Base-by-base conservation (phyloP, 139 green algal species). In the Tetratostichococcus sp. region DNA sequence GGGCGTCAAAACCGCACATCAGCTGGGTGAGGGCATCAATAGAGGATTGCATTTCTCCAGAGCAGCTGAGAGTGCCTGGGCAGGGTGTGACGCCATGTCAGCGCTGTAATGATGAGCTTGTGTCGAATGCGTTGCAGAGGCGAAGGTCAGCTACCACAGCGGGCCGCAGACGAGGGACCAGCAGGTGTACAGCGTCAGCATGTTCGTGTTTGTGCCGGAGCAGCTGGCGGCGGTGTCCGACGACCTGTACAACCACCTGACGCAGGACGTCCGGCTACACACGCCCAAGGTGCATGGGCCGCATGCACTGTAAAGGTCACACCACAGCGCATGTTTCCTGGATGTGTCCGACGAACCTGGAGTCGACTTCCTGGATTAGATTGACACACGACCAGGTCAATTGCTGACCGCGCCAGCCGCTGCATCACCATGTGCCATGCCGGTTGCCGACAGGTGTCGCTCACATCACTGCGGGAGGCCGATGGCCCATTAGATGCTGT, bases 151-250 rank as follows among this genome's bases (percentile, higher is more conserved):
- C 1, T 78, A 78, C 31, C 21, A 42, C 33, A 68, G 72, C 42
- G 66, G 65, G 21, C 30, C 67, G 34, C 57, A 57, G 28, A 32
- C 74, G 67, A 14, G 26, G 17, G 23, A 71, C 14, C 19, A 62
- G 16, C 68, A 79, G 69, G 26, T 79, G 14, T 79, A 79, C 62
- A 32, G 73, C 21, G 67, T 79, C 2, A 39, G 67, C 14, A 32
- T 79, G 34, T 79, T 71, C 69, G 30, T 75, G 50, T 79, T 79
- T n/a, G 70, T 74, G 28, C 69, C 70, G 4, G 43, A 73, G 50
- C 67, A 79, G 28, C 25, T 79, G 68, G 31, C 69, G 19, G 50
- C 75, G 31, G 75, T 73, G 23, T 43, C 33, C 26, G 70, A 57
- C 42, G 31, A 67, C 25, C 73, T 81, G 31, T 81, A 74, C 59